Base-by-base conservation (phyloP, 306 rosid species). In the Pachyrhizus erosus region DNA sequence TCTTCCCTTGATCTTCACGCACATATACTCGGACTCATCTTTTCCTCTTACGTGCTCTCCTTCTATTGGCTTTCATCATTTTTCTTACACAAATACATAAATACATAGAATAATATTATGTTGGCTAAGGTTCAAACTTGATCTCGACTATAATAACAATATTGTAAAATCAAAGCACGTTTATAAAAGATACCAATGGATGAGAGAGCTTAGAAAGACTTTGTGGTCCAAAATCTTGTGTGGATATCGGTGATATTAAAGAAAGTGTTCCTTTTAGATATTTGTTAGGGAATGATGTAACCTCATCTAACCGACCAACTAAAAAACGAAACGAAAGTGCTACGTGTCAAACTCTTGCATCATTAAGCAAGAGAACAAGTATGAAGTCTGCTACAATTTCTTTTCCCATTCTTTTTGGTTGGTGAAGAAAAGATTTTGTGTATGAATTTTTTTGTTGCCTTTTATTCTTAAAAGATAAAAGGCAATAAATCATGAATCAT, bases 221-320 rank as follows among this genome's bases (percentile, higher is more conserved):
- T 79, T 79, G 37, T 68, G 42, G 70, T 75, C 37, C 33, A 20
- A 81, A 46, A 64, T 76, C 58, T 57, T 57, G 48, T 4, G 31
- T 15, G 39, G 31, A 4, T n/a, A 57, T 71, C 3, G 70, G 18
- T 43, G 67, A 62, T 34, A 58, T 70, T 70, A 70, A 48, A 39
- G 75, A 70, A 78, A 61, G 57, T 39, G 86, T 29, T 40, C 62
- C 15, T 62, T 64, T 14, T 10, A 62, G 78, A 86, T 79, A 72
- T 70, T 70, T 77, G 66, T 80, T 71, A 24, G 79, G 82, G 54
- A 45, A 65, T 65, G 72, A 83, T 61, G 82, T 80, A 79, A 76
- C 80, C 73, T 51, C 58, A 70, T 34, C 31, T 9, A 69, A 75
- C 86, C 82, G 55, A 75, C 64, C 83, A 70, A 79, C 61, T 70